phyloP scores from a whole-genome alignment of 2,329 filamentous ascomycete genomes.

The Diaporthe citri region DNA sequence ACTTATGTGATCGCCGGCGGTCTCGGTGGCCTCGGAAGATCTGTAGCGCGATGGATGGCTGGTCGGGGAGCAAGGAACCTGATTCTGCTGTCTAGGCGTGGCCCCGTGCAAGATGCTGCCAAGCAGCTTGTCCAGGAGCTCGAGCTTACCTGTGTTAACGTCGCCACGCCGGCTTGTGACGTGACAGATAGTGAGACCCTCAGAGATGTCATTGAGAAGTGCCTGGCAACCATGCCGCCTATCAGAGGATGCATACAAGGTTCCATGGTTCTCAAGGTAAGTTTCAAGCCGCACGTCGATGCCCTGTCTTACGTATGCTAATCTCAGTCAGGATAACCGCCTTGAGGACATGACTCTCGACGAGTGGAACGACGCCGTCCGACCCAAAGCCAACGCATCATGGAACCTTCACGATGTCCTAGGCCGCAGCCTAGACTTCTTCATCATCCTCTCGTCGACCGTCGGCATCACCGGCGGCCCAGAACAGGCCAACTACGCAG shows the following conservation, averaged over 20 bases:
- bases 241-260: slow-evolving; percentile 41
- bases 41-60: slow-evolving; percentile 41
- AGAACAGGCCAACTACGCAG: slow-evolving; percentile 44
- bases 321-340: slow-evolving; percentile 37
- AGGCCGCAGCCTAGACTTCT: slow-evolving; percentile 37
- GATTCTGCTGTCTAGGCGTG: slow-evolving; percentile 41
- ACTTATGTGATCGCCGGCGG: slow-evolving; percentile 47
- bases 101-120: slow-evolving; percentile 21
- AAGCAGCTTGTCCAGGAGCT: slow-evolving; percentile 36
- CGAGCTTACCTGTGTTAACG: slow-evolving; percentile 26
- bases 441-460: slow-evolving; percentile 44
- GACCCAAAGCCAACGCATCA: slow-evolving; percentile 31
- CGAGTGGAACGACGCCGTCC: slow-evolving; percentile 39
- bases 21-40: slow-evolving; percentile 46
- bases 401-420: slow-evolving; percentile 28
- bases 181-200: slow-evolving; percentile 37
- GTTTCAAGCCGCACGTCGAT: not conserved
- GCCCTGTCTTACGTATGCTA: not conserved
- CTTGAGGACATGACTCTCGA: slow-evolving; percentile 40
- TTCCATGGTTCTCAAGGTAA: slow-evolving; percentile 44
- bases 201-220: slow-evolving; percentile 23
- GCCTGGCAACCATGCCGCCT: slow-evolving; percentile 35
- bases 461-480: slow-evolving; percentile 44
- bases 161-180: slow-evolving; percentile 41
- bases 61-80: slow-evolving; percentile 40